Evolutionary conservation across 768 basidiomycete species (phyloP).

Genomic region (Amanita exitialis): DNA sequence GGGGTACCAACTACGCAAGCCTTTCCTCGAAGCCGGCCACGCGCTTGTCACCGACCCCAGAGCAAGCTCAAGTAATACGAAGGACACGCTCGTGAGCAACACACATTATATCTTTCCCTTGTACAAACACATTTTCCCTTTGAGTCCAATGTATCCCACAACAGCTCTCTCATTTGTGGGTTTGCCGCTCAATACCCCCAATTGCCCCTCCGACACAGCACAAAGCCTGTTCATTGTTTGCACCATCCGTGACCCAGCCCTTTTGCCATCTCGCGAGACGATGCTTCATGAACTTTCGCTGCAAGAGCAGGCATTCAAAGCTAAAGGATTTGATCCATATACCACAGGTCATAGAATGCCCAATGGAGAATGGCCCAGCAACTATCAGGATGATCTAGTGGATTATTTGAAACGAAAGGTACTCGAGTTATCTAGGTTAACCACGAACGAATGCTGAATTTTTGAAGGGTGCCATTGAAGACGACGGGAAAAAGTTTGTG

Average conservation of each 20-base stretch:
- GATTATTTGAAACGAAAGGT: constrained; percentile 23
- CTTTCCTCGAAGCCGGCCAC: constrained; percentile 28
- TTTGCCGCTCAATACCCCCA: constrained; percentile 35
- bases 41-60: constrained; percentile 20
- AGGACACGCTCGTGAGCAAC: constrained; percentile 32
- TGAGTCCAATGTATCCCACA: constrained; percentile 33
- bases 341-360: constrained; percentile 36
- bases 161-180: constrained; percentile 48
- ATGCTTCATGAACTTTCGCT: constrained; percentile 29
- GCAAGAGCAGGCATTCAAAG: constrained; percentile 29
- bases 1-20: constrained; percentile 43
- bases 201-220: constrained; percentile 36
- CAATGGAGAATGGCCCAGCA: constrained; percentile 17
- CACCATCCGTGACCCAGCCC: constrained; percentile 28
- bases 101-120: too few relatives aligned
- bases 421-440: too few relatives aligned
- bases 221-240: constrained; percentile 36
- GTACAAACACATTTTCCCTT: constrained; percentile 43
- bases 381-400: constrained; percentile 31
- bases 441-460: too few relatives aligned
- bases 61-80: constrained; percentile 17
- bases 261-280: constrained; percentile 33
- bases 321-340: constrained; percentile 38
- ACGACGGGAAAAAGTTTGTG: constrained; percentile 31
- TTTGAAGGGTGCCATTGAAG: constrained; percentile 25